These are phyloP conservation scores for Cercophora sp. DNA, from an alignment of 495 filamentous ascomycete species.

Conservation along the genomic window DNA sequence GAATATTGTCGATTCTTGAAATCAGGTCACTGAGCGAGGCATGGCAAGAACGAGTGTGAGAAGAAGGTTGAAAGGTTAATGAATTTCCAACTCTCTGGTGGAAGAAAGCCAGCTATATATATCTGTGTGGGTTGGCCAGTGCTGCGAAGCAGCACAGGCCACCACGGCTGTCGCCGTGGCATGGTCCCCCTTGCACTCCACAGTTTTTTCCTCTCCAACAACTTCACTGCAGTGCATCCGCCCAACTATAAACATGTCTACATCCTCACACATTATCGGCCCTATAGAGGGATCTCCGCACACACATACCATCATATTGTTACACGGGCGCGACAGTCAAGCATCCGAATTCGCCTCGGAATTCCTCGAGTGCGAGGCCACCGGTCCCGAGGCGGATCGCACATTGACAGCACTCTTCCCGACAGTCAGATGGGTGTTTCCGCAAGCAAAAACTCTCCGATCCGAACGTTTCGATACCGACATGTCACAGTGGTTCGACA, in stretches of 20 bases:
- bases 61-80: too few species aligned
- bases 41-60: too few species aligned
- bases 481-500: slow-evolving; percentile 15
- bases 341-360: slow-evolving; percentile 10
- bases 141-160: too few species aligned
- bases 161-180: too few species aligned
- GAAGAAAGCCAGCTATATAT: too few species aligned
- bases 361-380: slow-evolving; percentile 10
- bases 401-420: slow-evolving; percentile 8
- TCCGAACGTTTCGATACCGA: slow-evolving; percentile 8
- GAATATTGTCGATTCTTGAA: too few species aligned
- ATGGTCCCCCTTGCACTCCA: too few species aligned
- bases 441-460: not conserved
- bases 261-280: not conserved
- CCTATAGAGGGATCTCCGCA: slow-evolving; percentile 3
- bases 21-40: too few species aligned
- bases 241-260: not conserved
- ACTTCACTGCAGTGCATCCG: too few species aligned
- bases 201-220: too few species aligned
- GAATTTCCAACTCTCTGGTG: too few species aligned
- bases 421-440: slow-evolving; percentile 14
- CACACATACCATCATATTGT: slow-evolving; percentile 12
- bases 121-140: too few species aligned
- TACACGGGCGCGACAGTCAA: slow-evolving; percentile 10
- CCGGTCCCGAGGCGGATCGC: not conserved